A percentile compares a stretch with the other conserved stretches of the same genome.
These are phyloP conservation scores for Hymenoscyphus infarciens DNA, from an alignment of 2,329 filamentous ascomycete species.

Conservation along the genomic window DNA sequence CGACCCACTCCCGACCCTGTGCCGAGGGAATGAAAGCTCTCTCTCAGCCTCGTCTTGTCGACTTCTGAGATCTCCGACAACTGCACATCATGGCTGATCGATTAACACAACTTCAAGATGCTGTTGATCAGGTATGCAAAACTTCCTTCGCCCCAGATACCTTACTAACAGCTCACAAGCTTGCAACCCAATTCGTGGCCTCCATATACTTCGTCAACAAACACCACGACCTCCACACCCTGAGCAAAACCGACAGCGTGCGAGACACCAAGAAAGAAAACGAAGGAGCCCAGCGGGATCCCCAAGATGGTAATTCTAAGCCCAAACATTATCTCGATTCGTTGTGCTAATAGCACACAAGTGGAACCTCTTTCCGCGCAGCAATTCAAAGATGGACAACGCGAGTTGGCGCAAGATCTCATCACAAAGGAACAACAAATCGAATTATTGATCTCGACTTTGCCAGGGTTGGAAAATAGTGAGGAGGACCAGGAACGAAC, in stretches of 20 bases:
- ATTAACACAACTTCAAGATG: slow-evolving; percentile 80
- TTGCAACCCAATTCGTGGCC: slow-evolving; percentile 66
- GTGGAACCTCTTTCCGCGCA: slow-evolving; percentile 61
- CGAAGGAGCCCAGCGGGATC: slow-evolving; percentile 25
- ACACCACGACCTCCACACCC: slow-evolving; percentile 63
- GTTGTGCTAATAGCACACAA: slow-evolving; percentile 31
- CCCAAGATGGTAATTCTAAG: slow-evolving; percentile 19
- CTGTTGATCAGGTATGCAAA: slow-evolving; percentile 67
- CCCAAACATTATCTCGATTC: background rate
- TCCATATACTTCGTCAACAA: slow-evolving; percentile 63
- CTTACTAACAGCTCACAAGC: slow-evolving; percentile 40
- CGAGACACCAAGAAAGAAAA: slow-evolving; percentile 51
- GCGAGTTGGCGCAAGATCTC: slow-evolving; percentile 72
- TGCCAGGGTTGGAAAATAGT: slow-evolving; percentile 76
- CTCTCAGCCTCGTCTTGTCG: slow-evolving; percentile 16
- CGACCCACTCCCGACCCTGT: background rate
- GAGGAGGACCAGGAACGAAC: slow-evolving; percentile 70
- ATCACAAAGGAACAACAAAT: slow-evolving; percentile 81
- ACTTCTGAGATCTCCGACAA: background rate
- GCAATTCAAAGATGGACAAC: slow-evolving; percentile 63
- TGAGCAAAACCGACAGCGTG: slow-evolving; percentile 56
- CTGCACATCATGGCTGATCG: slow-evolving; percentile 60
- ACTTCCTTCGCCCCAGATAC: background rate
- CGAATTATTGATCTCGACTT: slow-evolving; percentile 67
- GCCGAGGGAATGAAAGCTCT: background rate